Base-by-base conservation (phyloP, 2,329 filamentous ascomycete species). In the Cladosporium colombiae region DNA sequence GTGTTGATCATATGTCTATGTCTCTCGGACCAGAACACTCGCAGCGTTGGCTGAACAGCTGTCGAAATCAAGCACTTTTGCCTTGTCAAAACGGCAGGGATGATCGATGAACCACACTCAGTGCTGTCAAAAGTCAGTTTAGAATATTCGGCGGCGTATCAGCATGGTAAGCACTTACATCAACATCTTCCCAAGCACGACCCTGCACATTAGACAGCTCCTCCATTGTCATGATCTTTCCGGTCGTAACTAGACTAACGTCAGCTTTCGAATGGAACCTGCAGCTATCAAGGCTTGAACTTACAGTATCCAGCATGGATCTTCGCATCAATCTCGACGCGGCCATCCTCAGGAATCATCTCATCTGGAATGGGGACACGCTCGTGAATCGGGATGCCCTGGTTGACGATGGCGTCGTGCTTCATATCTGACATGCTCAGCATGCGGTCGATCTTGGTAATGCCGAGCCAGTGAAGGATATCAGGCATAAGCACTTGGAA, bases 261-360 rank as follows among this genome's bases (percentile, higher is more conserved):
- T 73, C 65, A 73, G 70, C 64, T 25, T 57, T 29, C 33, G 40
- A 50, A 37, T 40, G 33, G 14, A 21, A 35, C n/a, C 18, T 29
- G 5, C 29, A 23, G n/a, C 3, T 35, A 21, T 25, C 23, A 8
- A 0, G 10, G 18, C 16, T 2, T 59, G 53, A 11, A 81, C 87
- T 79, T 81, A 92, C 91, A 89, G 75, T 89, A 89, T 25, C 88
- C 95, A 67, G 94, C 93, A 72, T 94, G 95, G 76, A 98, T 97
- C 83, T 98, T 98, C 66, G 95, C 95, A 79, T 98, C 95, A 75
- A 98, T 99, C 79, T 99, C 95, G n/a, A 98, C 95, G 70, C 94
- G 85, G 62, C 93, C 96, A 79, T 98, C 95, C 69, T 89, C 91
- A 14, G 95, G 95, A 73, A 98, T 97, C 86, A 95, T 88, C 35